Percentiles rank a stretch among this genome's conserved stretches.
These are phyloP conservation scores for Neonectria faginata DNA, from an alignment of 2,329 filamentous ascomycete species.

Conservation along the genomic window DNA sequence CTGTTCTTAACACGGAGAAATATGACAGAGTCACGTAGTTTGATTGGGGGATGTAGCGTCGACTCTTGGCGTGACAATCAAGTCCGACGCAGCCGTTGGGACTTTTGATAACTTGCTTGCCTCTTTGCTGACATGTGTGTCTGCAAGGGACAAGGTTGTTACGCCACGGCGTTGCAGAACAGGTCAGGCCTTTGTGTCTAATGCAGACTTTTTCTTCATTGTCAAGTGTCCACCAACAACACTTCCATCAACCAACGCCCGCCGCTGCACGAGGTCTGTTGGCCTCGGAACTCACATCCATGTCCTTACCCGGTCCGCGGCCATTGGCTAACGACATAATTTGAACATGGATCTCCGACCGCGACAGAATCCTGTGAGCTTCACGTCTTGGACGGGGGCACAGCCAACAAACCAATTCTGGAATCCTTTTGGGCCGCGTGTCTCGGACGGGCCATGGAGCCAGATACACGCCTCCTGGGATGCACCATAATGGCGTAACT, in stretches of 20 bases:
- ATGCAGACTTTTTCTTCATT: constrained; percentile 3
- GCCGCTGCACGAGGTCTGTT: neutral
- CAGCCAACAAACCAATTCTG: neutral
- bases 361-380: neutral
- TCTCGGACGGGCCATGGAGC: neutral
- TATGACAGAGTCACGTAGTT: neutral
- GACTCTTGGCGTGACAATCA: neutral
- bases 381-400: neutral
- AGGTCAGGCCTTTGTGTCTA: no score
- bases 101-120: neutral
- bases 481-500: constrained; percentile 1
- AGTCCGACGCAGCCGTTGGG: neutral
- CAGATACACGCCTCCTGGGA: neutral
- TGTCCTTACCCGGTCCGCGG: neutral
- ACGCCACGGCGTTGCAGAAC: neutral
- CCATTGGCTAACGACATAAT: neutral
- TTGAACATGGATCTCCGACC: neutral
- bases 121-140: neutral
- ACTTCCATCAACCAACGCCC: neutral
- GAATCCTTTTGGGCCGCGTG: neutral
- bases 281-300: neutral
- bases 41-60: neutral
- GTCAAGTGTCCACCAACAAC: neutral
- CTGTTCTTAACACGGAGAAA: neutral
- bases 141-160: neutral